Conservation (phyloP, 1,284 basidiomycete species). For the Abortiporus biennis region DNA sequence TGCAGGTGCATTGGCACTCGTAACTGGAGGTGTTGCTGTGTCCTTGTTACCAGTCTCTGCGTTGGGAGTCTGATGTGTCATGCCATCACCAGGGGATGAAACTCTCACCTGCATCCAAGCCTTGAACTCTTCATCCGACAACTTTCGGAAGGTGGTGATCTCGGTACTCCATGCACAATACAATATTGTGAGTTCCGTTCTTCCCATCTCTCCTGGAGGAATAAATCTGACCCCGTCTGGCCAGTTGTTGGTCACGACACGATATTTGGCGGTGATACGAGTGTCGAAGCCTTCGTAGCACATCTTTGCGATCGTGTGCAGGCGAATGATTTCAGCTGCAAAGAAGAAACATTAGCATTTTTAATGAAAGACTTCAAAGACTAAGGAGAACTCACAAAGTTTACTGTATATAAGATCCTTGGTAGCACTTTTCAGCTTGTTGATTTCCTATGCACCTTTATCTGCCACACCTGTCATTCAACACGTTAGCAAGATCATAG, state of each 20-base stretch:
- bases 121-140: slow-evolving; percentile 9
- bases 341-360: neutral
- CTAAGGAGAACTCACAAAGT: neutral
- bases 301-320: slow-evolving; percentile 11
- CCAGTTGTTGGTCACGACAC: slow-evolving; percentile 20
- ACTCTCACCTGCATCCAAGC: slow-evolving; percentile 7
- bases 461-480: neutral
- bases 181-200: slow-evolving; percentile 15
- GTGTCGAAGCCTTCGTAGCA: slow-evolving; percentile 18
- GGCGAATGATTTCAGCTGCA: slow-evolving; percentile 8
- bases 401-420: neutral
- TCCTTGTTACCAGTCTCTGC: no score
- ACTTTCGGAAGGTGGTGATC: slow-evolving; percentile 9
- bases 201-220: slow-evolving; percentile 15
- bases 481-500: neutral
- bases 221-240: slow-evolving; percentile 17
- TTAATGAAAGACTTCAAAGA: neutral
- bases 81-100: no score
- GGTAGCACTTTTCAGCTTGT: neutral
- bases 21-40: no score
- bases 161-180: slow-evolving; percentile 10
- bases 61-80: no score
- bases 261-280: slow-evolving; percentile 15
- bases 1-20: no score
- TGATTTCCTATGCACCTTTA: neutral